Percentiles rank a stretch among this genome's conserved stretches.
Evolutionary conservation across 768 basidiomycete genomes (phyloP).

Genomic region (Candolleomyces efflorescens): DNA sequence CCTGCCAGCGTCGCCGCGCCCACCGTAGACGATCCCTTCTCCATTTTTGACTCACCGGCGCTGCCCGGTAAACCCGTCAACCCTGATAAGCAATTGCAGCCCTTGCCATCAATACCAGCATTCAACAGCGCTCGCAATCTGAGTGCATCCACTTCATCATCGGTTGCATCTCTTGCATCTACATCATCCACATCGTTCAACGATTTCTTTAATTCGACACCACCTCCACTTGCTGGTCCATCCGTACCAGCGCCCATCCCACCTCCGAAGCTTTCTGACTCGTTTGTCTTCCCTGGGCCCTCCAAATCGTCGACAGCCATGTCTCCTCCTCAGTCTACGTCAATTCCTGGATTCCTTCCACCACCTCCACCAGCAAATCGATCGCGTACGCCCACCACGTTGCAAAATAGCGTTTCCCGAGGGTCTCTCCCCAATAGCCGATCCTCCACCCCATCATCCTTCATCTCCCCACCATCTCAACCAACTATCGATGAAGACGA

Average conservation of each 20-base stretch:
- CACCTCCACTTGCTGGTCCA: background rate
- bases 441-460: slow-evolving; percentile 1
- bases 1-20: background rate
- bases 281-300: background rate
- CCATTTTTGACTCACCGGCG: slow-evolving; percentile 20
- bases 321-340: background rate
- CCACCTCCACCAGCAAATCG: background rate
- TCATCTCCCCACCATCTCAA: background rate
- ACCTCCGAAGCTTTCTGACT: background rate
- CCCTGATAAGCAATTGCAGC: slow-evolving; percentile 10
- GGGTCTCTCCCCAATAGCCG: background rate
- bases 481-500: slow-evolving; percentile 35
- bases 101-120: slow-evolving; percentile 9
- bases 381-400: background rate
- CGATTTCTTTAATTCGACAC: background rate
- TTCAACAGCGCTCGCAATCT: slow-evolving; percentile 12
- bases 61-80: slow-evolving; percentile 10
- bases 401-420: background rate
- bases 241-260: background rate
- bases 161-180: background rate
- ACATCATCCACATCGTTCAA: background rate
- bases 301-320: background rate
- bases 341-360: background rate
- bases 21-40: slow-evolving; percentile 18
- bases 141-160: background rate